phyloP scores from a whole-genome alignment of 345 rosid genomes.

The Turritis glabra region DNA sequence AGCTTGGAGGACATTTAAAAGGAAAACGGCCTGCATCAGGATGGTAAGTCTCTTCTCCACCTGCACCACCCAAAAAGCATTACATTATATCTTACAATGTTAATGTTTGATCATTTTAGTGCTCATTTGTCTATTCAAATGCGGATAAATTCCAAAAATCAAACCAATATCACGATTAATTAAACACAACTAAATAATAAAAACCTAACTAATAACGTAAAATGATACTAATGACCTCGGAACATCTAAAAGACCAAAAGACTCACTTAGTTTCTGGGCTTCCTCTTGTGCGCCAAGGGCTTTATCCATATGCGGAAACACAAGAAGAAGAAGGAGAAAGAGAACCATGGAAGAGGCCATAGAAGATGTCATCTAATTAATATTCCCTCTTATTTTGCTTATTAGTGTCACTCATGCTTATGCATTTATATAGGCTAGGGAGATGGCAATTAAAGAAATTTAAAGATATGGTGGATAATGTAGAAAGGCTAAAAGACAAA shows the following conservation, averaged over 20 bases:
- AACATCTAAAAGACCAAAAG: not conserved
- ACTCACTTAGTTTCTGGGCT: not conserved
- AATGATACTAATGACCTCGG: not conserved
- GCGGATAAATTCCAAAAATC: not conserved
- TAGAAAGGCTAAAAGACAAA: not conserved
- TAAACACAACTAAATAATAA: not conserved
- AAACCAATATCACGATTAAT: not conserved
- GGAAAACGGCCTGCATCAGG: too few species aligned
- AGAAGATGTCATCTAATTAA: not conserved
- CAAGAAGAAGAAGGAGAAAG: not conserved
- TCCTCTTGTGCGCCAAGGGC: not conserved
- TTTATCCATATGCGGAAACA: too few species aligned
- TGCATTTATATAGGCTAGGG: not conserved
- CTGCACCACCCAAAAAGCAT: too few species aligned
- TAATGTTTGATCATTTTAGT: not conserved
- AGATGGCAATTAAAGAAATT: not conserved
- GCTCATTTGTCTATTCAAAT: not conserved
- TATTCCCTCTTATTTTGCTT: not conserved
- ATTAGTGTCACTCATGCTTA: not conserved
- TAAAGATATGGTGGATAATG: not conserved
- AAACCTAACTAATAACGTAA: not conserved
- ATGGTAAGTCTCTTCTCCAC: too few species aligned
- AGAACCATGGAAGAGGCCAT: not conserved
- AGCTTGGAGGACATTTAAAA: too few species aligned
- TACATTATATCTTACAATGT: not conserved